Percentiles rank a stretch among this genome's conserved stretches.
These are phyloP conservation scores for Colletotrichum simmondsii DNA, from an alignment of 2,329 filamentous ascomycete species.

Conservation along the genomic window DNA sequence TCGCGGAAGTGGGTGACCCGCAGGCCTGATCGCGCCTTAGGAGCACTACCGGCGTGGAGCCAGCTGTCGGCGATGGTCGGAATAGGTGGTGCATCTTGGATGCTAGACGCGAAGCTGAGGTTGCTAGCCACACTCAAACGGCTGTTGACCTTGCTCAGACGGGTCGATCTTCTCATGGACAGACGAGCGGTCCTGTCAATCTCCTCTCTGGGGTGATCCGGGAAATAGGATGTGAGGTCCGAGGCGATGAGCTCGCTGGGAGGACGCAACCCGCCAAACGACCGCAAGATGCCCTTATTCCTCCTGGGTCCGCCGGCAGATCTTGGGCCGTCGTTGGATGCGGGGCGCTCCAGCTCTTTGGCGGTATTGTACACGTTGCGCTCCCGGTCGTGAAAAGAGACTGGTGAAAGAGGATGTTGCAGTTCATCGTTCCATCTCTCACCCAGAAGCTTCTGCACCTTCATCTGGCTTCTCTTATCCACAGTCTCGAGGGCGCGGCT, in stretches of 20 bases:
- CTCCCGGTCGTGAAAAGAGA: slow-evolving; percentile 77
- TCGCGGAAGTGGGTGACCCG: slow-evolving; percentile 77
- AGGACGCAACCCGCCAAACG: slow-evolving; percentile 91
- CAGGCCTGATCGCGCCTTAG: slow-evolving; percentile 55
- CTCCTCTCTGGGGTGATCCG: slow-evolving; percentile 90
- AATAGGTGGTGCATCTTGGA: slow-evolving; percentile 93
- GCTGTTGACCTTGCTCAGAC: slow-evolving; percentile 91
- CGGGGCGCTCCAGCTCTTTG: slow-evolving; percentile 67
- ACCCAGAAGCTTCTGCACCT: slow-evolving; percentile 89
- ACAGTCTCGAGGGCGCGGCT: slow-evolving; percentile 69
- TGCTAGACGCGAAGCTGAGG: slow-evolving; percentile 89
- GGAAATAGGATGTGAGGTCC: slow-evolving; percentile 96
- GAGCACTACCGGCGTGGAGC: slow-evolving; percentile 73
- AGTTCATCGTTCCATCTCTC: slow-evolving; percentile 85
- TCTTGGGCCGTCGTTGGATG: slow-evolving; percentile 54
- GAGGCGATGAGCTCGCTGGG: slow-evolving; percentile 98
- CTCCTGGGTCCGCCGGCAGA: slow-evolving; percentile 42
- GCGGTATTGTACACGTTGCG: slow-evolving; percentile 71
- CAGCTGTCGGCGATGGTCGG: slow-evolving; percentile 96
- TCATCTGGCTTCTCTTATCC: slow-evolving; percentile 84
- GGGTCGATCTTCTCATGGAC: slow-evolving; percentile 89
- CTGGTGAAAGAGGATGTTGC: slow-evolving; percentile 87
- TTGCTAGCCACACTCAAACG: slow-evolving; percentile 94
- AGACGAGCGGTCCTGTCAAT: slow-evolving; percentile 96
- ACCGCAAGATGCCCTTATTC: slow-evolving; percentile 71